Percentiles rank a stretch among this genome's conserved stretches.
These are phyloP conservation scores for Macrophomina phaseolina DNA, from an alignment of 2,329 filamentous ascomycete genomes.

Conservation along the genomic window DNA sequence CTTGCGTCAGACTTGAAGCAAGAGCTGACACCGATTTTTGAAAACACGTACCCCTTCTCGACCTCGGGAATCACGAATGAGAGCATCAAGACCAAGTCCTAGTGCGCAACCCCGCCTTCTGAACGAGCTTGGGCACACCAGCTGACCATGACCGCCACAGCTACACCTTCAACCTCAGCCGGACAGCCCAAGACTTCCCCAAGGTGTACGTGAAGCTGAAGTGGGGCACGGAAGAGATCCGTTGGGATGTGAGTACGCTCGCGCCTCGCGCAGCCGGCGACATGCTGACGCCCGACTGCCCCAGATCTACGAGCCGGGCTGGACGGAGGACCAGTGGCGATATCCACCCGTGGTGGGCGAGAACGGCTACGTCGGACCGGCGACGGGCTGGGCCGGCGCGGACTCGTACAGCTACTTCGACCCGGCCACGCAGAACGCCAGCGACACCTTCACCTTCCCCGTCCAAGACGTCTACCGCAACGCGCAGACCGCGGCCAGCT, in stretches of 20 bases:
- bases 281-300: not conserved
- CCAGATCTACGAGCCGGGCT: constrained; percentile 37
- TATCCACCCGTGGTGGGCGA: constrained; percentile 38
- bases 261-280: not conserved
- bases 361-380: constrained; percentile 38
- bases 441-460: constrained; percentile 35
- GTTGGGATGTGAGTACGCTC: constrained; percentile 11
- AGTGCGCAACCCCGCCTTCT: not conserved
- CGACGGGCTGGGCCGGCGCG: constrained; percentile 33
- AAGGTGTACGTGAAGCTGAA: constrained; percentile 12
- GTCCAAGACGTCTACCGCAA: constrained; percentile 31
- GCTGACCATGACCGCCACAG: not conserved
- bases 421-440: constrained; percentile 32
- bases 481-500: not conserved
- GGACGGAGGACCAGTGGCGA: constrained; percentile 35
- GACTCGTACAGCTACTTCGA: constrained; percentile 31
- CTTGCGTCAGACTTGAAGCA: constrained; percentile 34
- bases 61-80: not conserved
- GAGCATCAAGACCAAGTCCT: constrained; percentile 8
- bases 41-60: constrained; percentile 7
- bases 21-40: constrained; percentile 11
- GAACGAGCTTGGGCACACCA: no score
- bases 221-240: constrained; percentile 12
- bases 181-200: constrained; percentile 13
- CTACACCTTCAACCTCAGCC: constrained; percentile 21